phyloP scores from a whole-genome alignment of 768 basidiomycete genomes.

The Boletales sp. region DNA sequence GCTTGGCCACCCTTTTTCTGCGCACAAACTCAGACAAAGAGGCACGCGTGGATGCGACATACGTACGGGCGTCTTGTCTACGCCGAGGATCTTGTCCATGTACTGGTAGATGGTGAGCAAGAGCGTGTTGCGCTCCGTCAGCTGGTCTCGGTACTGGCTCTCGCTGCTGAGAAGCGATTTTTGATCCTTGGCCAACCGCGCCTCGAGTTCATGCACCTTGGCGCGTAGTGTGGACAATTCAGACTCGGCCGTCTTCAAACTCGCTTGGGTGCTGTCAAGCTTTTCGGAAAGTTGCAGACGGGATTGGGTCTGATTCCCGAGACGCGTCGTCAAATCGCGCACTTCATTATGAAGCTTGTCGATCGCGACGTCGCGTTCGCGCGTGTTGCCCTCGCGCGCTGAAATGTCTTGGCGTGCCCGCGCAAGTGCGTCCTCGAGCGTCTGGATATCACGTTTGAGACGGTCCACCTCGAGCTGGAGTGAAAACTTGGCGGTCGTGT shows the following conservation, averaged over 20 bases:
- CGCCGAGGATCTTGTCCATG: conserved; percentile 89
- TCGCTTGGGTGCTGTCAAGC: conserved; percentile 66
- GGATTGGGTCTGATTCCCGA: conserved; percentile 85
- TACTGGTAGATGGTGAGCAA: conserved; percentile 92
- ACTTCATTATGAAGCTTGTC: conserved; percentile 79
- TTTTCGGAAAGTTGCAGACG: conserved; percentile 85
- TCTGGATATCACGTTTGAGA: conserved; percentile 76
- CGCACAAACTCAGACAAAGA: background rate
- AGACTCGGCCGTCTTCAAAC: conserved; percentile 60
- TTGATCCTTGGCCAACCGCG: conserved; percentile 78
- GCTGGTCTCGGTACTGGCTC: conserved; percentile 82
- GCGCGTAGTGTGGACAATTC: conserved; percentile 61
- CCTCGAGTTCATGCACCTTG: conserved; percentile 73
- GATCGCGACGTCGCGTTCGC: conserved; percentile 69
- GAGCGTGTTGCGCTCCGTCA: conserved; percentile 90
- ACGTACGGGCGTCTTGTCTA: conserved; percentile 80
- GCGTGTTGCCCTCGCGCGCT: conserved; percentile 57
- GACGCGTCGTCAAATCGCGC: conserved; percentile 71
- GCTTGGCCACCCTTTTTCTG: conserved; percentile 74
- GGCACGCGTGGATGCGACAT: background rate
- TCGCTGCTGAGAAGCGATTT: conserved; percentile 67
- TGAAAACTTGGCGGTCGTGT: conserved; percentile 78
- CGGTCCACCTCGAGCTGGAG: conserved; percentile 89
- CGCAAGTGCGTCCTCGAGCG: conserved; percentile 74
- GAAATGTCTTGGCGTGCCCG: conserved; percentile 68